Conservation (phyloP, 2,329 filamentous ascomycete species). For the Arthrobotrys iridis region DNA sequence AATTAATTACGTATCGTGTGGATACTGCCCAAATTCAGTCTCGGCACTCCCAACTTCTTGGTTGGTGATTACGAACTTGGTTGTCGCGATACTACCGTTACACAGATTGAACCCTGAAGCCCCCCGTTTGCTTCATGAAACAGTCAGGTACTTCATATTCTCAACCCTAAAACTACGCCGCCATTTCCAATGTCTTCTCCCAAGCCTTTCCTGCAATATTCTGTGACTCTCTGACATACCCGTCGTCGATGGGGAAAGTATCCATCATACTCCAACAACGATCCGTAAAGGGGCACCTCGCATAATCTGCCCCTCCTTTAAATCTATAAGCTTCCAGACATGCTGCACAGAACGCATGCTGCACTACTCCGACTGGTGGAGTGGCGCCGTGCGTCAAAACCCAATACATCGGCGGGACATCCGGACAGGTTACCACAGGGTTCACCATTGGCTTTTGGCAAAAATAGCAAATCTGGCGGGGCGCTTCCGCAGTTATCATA, state of each 20-base stretch:
- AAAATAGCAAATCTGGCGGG: slow-evolving; percentile 35
- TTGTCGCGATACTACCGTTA: too few species aligned
- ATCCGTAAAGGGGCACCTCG: slow-evolving; percentile 35
- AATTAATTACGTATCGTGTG: too few species aligned
- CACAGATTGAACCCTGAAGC: too few species aligned
- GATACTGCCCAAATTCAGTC: too few species aligned
- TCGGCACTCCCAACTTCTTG: too few species aligned
- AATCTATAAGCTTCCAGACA: slow-evolving; percentile 25
- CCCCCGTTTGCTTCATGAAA: background rate
- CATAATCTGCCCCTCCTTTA: background rate
- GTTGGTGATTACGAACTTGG: too few species aligned
- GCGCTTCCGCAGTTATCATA: slow-evolving; percentile 15
- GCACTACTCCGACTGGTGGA: slow-evolving; percentile 2
- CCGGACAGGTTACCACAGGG: slow-evolving; percentile 20
- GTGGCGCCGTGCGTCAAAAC: background rate
- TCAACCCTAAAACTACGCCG: background rate
- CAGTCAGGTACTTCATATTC: background rate
- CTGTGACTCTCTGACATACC: slow-evolving; percentile 15
- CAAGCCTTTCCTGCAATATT: slow-evolving; percentile 28
- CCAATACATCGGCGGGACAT: slow-evolving; percentile 30
- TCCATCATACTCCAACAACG: background rate
- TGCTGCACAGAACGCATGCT: slow-evolving; percentile 32
- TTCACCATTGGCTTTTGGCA: slow-evolving; percentile 28
- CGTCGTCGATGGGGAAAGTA: slow-evolving; percentile 3
- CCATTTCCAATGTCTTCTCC: slow-evolving; percentile 33